Evolutionary conservation across 2,329 filamentous ascomycete genomes (phyloP), one percentile per base, ranked within the genome.

Genomic region (Cadophora malorum): DNA sequence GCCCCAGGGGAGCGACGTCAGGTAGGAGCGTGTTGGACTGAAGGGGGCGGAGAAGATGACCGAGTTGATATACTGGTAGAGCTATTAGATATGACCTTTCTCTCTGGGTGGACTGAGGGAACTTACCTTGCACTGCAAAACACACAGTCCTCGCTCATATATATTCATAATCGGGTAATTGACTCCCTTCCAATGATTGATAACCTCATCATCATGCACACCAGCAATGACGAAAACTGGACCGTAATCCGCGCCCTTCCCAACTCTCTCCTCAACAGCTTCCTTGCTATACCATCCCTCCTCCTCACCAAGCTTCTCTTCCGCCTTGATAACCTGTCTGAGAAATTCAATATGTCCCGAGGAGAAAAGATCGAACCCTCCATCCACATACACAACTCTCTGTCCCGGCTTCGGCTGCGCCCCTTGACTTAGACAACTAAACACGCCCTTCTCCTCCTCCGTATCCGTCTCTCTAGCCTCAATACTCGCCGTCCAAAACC

Each of bases 131-230:
- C 96, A 99, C 78, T 99, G 96, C 70, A 98, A 83, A 35, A 98
- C 95, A 78, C 96, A 99, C 25, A 99, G 88, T 1, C 94, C 94
- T 52, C 96, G 91, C 83, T 99, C 96, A 76, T 95, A 97, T 67
- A 97, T 94, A 83, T 98, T 99, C 96, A 99, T 99, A 81, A 99
- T 98, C 31, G 96, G 96, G 78, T 97, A 99, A 82, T 99, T 99
- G 75, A 97, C 86, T 45, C 96, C 95, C 81, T 98, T 98, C 91
- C 94, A 96, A 75, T 91, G 84, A 80, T 99, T 99, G 80, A 99
- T 97, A 69, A 97, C 94, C 71, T 91, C 89, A 79, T 99, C 96
- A 76, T 97, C 92, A 80, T 99, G 96, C 28, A 99, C 90, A 60
- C 96, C 96, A 2, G 93, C 94, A 53, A 98, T 88, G n/a, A 99